Percentiles rank a stretch among this genome's conserved stretches.
Evolutionary conservation across 1,284 basidiomycete genomes (phyloP).

Genomic region (Sanghuangporus sanghuang): DNA sequence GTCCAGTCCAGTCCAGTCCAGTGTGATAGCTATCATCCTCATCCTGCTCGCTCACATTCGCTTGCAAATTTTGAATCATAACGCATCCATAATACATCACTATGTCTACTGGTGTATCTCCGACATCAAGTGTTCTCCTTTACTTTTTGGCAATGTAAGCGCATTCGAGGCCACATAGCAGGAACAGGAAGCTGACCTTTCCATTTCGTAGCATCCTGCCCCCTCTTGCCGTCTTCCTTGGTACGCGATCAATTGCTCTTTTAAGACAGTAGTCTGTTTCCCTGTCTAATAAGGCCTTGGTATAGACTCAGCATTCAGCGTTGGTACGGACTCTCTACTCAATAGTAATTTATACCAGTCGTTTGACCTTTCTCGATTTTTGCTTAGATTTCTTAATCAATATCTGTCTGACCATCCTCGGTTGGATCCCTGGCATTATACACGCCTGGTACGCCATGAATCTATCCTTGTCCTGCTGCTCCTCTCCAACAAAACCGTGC

Average conservation of each 20-base stretch:
- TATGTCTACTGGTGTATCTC: conserved; percentile 28
- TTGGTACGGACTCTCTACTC: conserved; percentile 35
- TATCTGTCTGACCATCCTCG: conserved; percentile 45
- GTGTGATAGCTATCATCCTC: too few species aligned
- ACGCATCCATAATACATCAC: too few species aligned
- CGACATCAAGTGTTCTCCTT: conserved; percentile 35
- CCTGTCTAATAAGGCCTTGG: neutral
- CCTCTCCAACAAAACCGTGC: neutral
- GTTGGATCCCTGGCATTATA: conserved; percentile 54
- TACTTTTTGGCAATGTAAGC: conserved; percentile 48
- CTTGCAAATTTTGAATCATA: too few species aligned
- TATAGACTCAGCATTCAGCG: conserved; percentile 26
- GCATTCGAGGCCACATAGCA: neutral
- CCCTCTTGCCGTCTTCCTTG: conserved; percentile 47
- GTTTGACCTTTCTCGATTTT: too few species aligned
- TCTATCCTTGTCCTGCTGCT: neutral
- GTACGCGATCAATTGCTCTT: conserved; percentile 28
- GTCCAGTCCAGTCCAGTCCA: too few species aligned
- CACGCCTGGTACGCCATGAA: conserved; percentile 43
- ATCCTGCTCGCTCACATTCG: too few species aligned
- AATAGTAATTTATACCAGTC: too few species aligned
- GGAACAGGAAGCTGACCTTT: neutral
- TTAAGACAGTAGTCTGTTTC: neutral
- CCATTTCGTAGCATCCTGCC: conserved; percentile 40
- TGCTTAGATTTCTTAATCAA: conserved; percentile 52